Evolutionary conservation across 208 protist genomes (phyloP).

Genomic region (Leptomonas pyrrhocoris): DNA sequence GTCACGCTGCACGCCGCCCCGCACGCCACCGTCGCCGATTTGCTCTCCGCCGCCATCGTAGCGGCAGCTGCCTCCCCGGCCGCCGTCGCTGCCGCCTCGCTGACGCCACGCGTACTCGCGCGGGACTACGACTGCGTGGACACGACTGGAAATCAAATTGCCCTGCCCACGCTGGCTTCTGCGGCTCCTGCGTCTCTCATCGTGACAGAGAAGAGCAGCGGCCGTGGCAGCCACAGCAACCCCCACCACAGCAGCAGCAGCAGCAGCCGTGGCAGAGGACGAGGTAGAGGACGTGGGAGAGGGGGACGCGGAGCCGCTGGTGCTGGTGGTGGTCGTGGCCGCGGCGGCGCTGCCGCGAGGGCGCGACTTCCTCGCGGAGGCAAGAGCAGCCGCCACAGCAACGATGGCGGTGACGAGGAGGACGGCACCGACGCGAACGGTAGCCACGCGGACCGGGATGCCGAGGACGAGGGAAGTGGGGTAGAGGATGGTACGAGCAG

Average conservation of each 20-base stretch:
- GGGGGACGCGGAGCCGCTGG: background rate
- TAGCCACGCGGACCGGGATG: constrained; percentile 9
- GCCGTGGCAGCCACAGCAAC: background rate
- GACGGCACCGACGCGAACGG: background rate
- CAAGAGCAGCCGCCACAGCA: no score
- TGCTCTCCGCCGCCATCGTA: constrained; percentile 27
- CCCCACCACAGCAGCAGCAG: background rate
- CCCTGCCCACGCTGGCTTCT: constrained; percentile 9
- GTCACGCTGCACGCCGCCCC: constrained; percentile 31
- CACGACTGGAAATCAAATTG: constrained; percentile 12
- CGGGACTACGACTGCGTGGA: constrained; percentile 21
- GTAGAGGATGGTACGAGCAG: background rate
- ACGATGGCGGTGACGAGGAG: background rate
- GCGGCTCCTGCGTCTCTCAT: constrained; percentile 14
- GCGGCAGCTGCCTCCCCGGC: constrained; percentile 5
- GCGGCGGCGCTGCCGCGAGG: background rate
- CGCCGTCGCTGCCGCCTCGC: background rate
- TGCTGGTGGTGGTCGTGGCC: constrained; percentile 16
- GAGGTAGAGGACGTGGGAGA: background rate
- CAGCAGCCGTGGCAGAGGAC: background rate
- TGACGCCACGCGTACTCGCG: constrained; percentile 17
- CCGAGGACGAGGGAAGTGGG: background rate
- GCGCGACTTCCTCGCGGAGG: background rate
- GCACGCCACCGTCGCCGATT: constrained; percentile 33
- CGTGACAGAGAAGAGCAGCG: background rate